Percentiles rank a stretch among this genome's conserved stretches.
Conservation (phyloP, 2,329 filamentous ascomycete species). For the Epichloe bromicola region DNA sequence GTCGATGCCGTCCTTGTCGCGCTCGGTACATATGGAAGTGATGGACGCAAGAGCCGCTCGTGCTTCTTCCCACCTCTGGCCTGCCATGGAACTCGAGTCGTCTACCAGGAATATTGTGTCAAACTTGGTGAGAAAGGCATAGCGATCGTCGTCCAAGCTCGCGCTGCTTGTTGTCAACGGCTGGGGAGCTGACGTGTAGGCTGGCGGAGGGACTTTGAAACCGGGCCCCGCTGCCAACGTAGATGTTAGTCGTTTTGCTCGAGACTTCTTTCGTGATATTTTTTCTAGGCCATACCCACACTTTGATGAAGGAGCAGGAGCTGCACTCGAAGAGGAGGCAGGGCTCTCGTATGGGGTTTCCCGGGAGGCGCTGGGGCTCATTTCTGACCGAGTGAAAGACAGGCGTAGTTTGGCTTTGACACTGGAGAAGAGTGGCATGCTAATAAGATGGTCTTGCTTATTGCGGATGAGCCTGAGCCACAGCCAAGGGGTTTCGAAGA, state of each 20-base stretch:
- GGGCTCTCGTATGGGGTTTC: neutral
- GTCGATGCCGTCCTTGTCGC: constrained; percentile 78
- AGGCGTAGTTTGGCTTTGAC: neutral
- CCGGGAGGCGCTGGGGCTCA: neutral
- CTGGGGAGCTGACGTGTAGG: neutral
- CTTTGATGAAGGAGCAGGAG: neutral
- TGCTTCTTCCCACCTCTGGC: constrained; percentile 64
- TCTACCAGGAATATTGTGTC: constrained; percentile 88
- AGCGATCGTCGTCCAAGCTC: constrained; percentile 45
- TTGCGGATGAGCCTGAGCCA: too few relatives aligned
- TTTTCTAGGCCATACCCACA: neutral
- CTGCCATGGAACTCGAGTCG: constrained; percentile 78
- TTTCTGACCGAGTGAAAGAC: neutral
- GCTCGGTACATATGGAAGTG: constrained; percentile 65
- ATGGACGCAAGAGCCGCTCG: constrained; percentile 57
- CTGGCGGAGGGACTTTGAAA: neutral
- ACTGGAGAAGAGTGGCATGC: neutral
- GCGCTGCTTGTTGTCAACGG: neutral
- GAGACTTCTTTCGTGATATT: neutral
- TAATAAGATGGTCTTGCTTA: neutral
- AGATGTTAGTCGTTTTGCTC: neutral
- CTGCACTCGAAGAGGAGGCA: neutral
- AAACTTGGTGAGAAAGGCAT: constrained; percentile 64
- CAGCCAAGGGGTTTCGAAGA: too few relatives aligned
- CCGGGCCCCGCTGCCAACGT: neutral